Conservation (phyloP, 1,139 yeast genomes). For the Suhomyces bribrorum region DNA sequence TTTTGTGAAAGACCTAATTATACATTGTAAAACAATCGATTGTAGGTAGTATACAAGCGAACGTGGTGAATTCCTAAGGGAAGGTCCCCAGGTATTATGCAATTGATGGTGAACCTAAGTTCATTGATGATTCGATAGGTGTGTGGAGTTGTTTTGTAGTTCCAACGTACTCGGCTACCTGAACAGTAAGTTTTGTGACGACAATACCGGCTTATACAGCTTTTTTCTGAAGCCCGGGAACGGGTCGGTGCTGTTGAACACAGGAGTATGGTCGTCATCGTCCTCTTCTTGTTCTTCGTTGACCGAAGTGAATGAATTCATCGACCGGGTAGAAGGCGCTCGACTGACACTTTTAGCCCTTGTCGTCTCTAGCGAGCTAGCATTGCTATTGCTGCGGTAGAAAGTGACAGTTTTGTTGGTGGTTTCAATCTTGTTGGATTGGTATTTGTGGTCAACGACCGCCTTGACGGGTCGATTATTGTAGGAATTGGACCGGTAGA, state of each 20-base stretch:
- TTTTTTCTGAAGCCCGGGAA: background rate
- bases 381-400: constrained; percentile 34
- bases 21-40: background rate
- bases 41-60: too few relatives aligned
- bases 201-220: background rate
- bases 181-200: background rate
- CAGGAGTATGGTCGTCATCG: constrained; percentile 14
- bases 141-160: too few relatives aligned
- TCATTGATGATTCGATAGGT: too few relatives aligned
- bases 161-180: too few relatives aligned
- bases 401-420: constrained; percentile 58
- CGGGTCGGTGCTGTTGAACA: background rate
- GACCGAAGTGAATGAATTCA: constrained; percentile 28
- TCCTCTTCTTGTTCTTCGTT: constrained; percentile 25
- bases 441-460: constrained; percentile 22
- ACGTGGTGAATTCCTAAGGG: background rate
- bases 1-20: constrained; percentile 1
- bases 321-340: constrained; percentile 31
- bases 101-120: too few relatives aligned
- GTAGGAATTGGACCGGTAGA: constrained; percentile 38
- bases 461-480: constrained; percentile 39
- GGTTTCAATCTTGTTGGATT: constrained; percentile 51
- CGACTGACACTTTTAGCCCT: constrained; percentile 27
- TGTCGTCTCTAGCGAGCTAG: constrained; percentile 16
- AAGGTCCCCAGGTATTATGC: too few relatives aligned